These are phyloP conservation scores for Discostella stelligeroides DNA, from an alignment of 108 stramenopile genomes.

Conservation along the genomic window DNA sequence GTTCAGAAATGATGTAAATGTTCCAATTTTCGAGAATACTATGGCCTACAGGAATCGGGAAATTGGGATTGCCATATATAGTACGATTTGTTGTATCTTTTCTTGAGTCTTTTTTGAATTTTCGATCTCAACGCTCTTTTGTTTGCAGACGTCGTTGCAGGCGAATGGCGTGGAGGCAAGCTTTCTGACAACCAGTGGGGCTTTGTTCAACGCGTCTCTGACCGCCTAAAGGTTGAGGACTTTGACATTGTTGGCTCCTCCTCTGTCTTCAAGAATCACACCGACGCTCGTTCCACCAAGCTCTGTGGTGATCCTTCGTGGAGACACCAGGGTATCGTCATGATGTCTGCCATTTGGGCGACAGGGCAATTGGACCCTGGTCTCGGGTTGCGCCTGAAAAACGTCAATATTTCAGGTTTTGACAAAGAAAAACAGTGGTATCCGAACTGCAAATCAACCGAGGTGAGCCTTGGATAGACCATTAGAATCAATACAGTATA, in stretches of 20 bases:
- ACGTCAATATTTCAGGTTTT: slow-evolving; percentile 45
- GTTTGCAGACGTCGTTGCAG: slow-evolving; percentile 16
- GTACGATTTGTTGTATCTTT: slow-evolving; percentile 6
- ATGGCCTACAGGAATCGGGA: slow-evolving; percentile 38
- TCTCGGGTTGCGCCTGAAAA: slow-evolving; percentile 27
- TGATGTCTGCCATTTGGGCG: slow-evolving; percentile 21
- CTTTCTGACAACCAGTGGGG: slow-evolving; percentile 45
- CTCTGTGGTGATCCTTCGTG: slow-evolving; percentile 25
- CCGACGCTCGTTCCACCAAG: slow-evolving; percentile 18
- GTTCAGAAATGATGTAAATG: slow-evolving; percentile 25
- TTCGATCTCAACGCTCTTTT: background rate
- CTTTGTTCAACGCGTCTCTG: slow-evolving; percentile 15
- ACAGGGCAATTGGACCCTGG: slow-evolving; percentile 17
- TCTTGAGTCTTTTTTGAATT: background rate
- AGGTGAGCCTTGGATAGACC: background rate
- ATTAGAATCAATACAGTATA: background rate
- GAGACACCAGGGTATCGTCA: slow-evolving; percentile 33
- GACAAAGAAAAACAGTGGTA: slow-evolving; percentile 31
- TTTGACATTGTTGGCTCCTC: slow-evolving; percentile 18
- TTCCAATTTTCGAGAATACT: slow-evolving; percentile 36
- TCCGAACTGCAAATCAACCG: slow-evolving; percentile 8
- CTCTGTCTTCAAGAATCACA: slow-evolving; percentile 28
- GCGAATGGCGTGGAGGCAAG: slow-evolving; percentile 29
- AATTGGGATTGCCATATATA: slow-evolving; percentile 32
- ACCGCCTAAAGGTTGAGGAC: slow-evolving; percentile 12